Percentiles rank a stretch among this genome's conserved stretches.
Evolutionary conservation across 768 basidiomycete species (phyloP).

Genomic region (Clathrus columnatus): DNA sequence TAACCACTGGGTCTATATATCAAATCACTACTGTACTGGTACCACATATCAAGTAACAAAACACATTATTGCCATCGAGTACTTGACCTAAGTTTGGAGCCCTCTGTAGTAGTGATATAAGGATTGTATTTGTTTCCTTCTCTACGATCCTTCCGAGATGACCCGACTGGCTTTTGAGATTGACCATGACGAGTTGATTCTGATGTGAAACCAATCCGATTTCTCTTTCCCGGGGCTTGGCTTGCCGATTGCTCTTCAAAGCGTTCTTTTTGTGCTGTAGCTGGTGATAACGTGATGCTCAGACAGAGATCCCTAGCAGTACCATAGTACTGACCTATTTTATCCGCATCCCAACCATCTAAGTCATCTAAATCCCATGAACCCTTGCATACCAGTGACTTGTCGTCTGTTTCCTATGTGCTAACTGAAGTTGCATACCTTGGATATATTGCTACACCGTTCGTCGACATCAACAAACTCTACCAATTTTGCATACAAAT

Average conservation of each 20-base stretch:
- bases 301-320: background rate
- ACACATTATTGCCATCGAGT: slow-evolving; percentile 4
- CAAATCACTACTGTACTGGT: background rate
- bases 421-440: slow-evolving; percentile 10
- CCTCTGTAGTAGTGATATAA: background rate
- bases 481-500: slow-evolving; percentile 91
- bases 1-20: background rate
- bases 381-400: slow-evolving; percentile 18
- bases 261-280: slow-evolving; percentile 52
- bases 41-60: background rate
- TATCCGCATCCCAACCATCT: slow-evolving; percentile 67
- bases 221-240: slow-evolving; percentile 48
- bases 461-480: slow-evolving; percentile 92
- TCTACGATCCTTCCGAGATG: background rate
- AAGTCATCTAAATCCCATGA: slow-evolving; percentile 70
- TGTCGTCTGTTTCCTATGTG: background rate
- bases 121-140: slow-evolving; percentile 4
- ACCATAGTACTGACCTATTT: slow-evolving; percentile 52
- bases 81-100: background rate
- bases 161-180: background rate
- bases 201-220: slow-evolving; percentile 53
- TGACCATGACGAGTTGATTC: slow-evolving; percentile 12
- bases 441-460: slow-evolving; percentile 72
- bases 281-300: slow-evolving; percentile 26
- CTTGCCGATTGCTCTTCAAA: slow-evolving; percentile 49